Conservation (phyloP, 2,329 filamentous ascomycete genomes). For the Penicillium sp. region DNA sequence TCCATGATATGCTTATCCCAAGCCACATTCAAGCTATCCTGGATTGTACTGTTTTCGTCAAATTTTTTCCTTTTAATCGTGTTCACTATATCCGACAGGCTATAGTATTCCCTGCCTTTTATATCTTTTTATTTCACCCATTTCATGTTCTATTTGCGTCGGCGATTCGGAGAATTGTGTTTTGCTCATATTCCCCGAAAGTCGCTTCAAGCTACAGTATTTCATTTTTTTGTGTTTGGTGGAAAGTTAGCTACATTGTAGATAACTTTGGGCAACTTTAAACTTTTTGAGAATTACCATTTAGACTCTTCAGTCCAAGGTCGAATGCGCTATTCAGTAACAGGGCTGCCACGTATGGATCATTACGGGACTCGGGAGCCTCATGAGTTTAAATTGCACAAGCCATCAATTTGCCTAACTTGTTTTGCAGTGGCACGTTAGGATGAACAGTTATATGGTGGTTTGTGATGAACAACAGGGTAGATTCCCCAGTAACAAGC, state of each 20-base stretch:
- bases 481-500: too few species aligned
- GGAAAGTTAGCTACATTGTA: constrained; percentile 4
- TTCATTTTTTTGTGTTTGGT: not conserved
- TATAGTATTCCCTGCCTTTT: not conserved
- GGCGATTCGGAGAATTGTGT: constrained; percentile 15
- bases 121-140: not conserved
- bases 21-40: not conserved
- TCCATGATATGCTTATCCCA: constrained; percentile 23
- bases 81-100: not conserved
- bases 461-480: too few species aligned
- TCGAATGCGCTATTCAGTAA: not conserved
- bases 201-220: not conserved
- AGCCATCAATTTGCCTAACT: too few species aligned
- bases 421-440: too few species aligned
- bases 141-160: constrained; percentile 7
- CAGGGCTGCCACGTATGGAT: too few species aligned
- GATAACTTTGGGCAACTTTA: constrained; percentile 1
- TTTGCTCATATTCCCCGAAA: constrained; percentile 13
- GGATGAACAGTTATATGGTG: too few species aligned
- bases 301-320: not conserved
- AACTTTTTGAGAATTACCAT: not conserved
- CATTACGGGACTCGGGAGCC: too few species aligned
- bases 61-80: not conserved
- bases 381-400: too few species aligned
- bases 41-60: not conserved